These are phyloP conservation scores for Tricholoma flavovirens DNA, from an alignment of 768 basidiomycete genomes.

Conservation along the genomic window DNA sequence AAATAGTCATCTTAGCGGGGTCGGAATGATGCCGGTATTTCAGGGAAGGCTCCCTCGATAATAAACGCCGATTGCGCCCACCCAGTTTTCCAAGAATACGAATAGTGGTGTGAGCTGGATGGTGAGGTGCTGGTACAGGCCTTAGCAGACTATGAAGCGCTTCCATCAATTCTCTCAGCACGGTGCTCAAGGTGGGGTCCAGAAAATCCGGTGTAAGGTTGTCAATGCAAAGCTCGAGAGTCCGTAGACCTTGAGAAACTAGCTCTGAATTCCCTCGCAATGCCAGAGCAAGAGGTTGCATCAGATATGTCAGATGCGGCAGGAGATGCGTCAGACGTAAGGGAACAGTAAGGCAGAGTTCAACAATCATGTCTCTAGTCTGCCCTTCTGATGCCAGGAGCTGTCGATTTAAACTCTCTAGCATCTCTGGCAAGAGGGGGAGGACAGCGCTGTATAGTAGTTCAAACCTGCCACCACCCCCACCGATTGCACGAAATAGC, in stretches of 20 bases:
- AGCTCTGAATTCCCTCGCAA: constrained; percentile 83
- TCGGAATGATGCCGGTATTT: constrained; percentile 67
- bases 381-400: constrained; percentile 79
- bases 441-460: constrained; percentile 93
- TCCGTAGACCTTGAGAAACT: constrained; percentile 91
- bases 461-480: constrained; percentile 90
- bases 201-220: constrained; percentile 97
- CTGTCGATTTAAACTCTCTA: constrained; percentile 90
- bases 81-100: constrained; percentile 96
- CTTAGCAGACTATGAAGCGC: constrained; percentile 88
- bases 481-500: constrained; percentile 89
- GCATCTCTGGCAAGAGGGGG: constrained; percentile 93
- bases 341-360: constrained; percentile 95
- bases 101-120: constrained; percentile 90
- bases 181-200: constrained; percentile 90
- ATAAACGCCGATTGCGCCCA: constrained; percentile 83
- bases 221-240: constrained; percentile 98
- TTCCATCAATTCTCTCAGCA: constrained; percentile 90
- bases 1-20: constrained; percentile 63
- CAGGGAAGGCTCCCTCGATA: constrained; percentile 75
- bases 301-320: constrained; percentile 90
- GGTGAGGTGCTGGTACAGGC: constrained; percentile 83
- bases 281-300: constrained; percentile 93
- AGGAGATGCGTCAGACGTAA: constrained; percentile 92
- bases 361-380: constrained; percentile 89